Base-by-base conservation (phyloP, 805 yeast genomes). In the Yamadazyma tumulicola region DNA sequence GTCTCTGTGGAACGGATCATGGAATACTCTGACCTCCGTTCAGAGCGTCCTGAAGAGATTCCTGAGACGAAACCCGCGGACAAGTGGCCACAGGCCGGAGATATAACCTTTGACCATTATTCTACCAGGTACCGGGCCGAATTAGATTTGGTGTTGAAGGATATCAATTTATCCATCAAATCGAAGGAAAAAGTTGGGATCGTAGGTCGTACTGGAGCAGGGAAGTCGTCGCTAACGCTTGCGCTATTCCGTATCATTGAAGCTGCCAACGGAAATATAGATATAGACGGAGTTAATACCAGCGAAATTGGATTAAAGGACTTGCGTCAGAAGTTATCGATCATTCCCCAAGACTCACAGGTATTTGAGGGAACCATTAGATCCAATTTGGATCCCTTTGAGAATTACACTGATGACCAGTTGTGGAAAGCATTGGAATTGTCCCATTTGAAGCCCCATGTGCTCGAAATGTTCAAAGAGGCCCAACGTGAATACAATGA, bases 1-100 rank as follows among this genome's bases (percentile, higher is more conserved):
- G 98, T 93, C 24, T 85, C 95, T 13, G 96, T 94, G 29, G 98
- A 91, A 67, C 80, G 98, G 64, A 80, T 91, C 35, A 71, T 85
- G 60, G 98, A 91, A 58, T 91, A 89, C 58, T 76, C 95, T 23
- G 59, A 64, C n/a, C 67, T 93, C 41, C 64, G 65, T 24, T 69
- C 88, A n/a, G 98, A 93, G 65, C 97, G 97, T 6, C 86, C 93
- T 1, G 78, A 70, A 35, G 56, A 79, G 16, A 66, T 83, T 35
- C 79, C 77, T 40, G 73, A 67, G 27, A 61, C 72, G 34, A 76
- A 88, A 46, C 97, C 97, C 2, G 29, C 51, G 2, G 37, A 43
- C 10, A 33, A 43, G 26, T 67, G 73, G 73, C 73, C 73, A 2
- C 43, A 51, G 17, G 32, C 47, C 10, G 73, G 73, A 19, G 60